Evolutionary conservation across 768 basidiomycete genomes (phyloP), one percentile per base, ranked within the genome.

Genomic region (Goffeauzyma gilvescens): DNA sequence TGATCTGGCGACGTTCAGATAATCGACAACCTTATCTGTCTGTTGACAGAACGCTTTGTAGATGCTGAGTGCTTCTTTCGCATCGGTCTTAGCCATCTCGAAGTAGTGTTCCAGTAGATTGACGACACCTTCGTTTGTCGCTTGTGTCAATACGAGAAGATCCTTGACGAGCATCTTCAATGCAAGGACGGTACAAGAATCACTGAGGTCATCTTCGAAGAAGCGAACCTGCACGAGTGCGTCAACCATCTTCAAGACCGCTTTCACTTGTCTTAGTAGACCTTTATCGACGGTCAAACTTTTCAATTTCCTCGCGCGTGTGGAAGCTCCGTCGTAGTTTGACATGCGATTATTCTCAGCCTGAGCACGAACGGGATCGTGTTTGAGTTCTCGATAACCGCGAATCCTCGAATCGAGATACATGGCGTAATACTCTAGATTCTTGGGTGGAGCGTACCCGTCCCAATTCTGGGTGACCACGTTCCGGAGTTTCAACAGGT

Each of bases 201-300:
- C 89, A 52, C 89, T 79, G 13, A 95, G 67, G 56, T 93, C 78
- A 51, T 95, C 90, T 31, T 86, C 65, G 59, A 90, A 98, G 65
- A 96, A 93, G 83, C 81, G 72, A 62, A 86, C 86, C 60, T 84
- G 81, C 24, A 87, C 73, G 50, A 96, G 66, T 1, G 79, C 61
- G 59, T 90, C 85, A 54, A 96, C 78, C 75, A 86, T 79, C 53
- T 69, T 71, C 65, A 96, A 89, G 1, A 96, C 85, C 21, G 75
- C 73, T 63, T 77, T 81, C 2, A 86, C 90, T 65, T 98, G 93
- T 47, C 87, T 72, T 37, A 98, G 64, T 32, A 96, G 64, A 3
- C 93, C 93, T 62, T 95, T 95, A 63, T 98, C 93, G 18, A 96
- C 90, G 0, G 83, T 79, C 75, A 98, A 79, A 22, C 78, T 71